A percentile compares a stretch with the other conserved stretches of the same genome.
Conservation (phyloP, 768 basidiomycete genomes). For the Tricholoma furcatifolium region DNA sequence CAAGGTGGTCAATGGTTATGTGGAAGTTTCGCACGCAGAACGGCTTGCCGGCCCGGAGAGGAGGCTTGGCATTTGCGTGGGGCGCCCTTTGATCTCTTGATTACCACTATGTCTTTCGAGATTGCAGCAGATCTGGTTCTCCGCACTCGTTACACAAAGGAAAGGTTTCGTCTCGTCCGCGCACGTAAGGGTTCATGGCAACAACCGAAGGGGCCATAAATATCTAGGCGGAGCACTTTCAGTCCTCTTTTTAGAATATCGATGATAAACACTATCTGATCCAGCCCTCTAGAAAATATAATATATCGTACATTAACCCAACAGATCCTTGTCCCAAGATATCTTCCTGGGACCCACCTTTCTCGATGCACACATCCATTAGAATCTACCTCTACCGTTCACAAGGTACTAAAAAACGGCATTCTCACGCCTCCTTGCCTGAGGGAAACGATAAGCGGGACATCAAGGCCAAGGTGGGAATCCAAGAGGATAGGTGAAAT, state of each 20-base stretch:
- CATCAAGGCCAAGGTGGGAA: slow-evolving; percentile 55
- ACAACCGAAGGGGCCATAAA: slow-evolving; percentile 80
- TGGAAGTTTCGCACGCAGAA: too few species aligned
- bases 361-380: slow-evolving; percentile 73
- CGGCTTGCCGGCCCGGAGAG: too few species aligned
- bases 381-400: slow-evolving; percentile 56
- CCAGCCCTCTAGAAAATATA: slow-evolving; percentile 53
- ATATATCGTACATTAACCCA: slow-evolving; percentile 74
- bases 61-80: too few species aligned
- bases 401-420: slow-evolving; percentile 36
- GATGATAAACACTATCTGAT: background rate
- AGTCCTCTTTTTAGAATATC: slow-evolving; percentile 26
- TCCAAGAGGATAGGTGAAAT: too few species aligned
- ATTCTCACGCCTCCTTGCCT: slow-evolving; percentile 80
- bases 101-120: background rate
- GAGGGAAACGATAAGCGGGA: slow-evolving; percentile 90
- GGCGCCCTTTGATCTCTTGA: too few species aligned
- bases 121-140: slow-evolving; percentile 1
- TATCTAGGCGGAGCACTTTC: slow-evolving; percentile 9
- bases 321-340: slow-evolving; percentile 78
- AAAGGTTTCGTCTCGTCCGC: slow-evolving; percentile 83
- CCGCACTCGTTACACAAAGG: slow-evolving; percentile 79
- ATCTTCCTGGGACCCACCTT: slow-evolving; percentile 83
- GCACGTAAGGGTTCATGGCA: slow-evolving; percentile 71
- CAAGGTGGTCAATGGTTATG: too few species aligned